Conservation (phyloP, 352 stramenopile genomes). For the Phytophthora pini region DNA sequence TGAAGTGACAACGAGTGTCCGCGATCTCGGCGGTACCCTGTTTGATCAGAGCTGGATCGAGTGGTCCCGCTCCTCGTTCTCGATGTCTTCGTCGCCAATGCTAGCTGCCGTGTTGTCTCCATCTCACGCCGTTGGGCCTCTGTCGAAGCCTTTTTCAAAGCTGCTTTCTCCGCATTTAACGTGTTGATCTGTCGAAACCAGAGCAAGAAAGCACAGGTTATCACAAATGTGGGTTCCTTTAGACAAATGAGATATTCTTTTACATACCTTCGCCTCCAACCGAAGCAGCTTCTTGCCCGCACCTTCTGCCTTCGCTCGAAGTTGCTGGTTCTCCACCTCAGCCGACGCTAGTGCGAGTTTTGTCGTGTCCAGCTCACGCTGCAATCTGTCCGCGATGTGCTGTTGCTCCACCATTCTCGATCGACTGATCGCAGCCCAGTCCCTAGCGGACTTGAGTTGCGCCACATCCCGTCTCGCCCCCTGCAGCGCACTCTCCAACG, state of each 20-base stretch:
- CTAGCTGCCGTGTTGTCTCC: slow-evolving; percentile 52
- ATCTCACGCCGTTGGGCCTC: slow-evolving; percentile 52
- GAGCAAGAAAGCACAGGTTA: not conserved
- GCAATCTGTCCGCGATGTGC: slow-evolving; percentile 29
- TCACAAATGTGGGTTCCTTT: not conserved
- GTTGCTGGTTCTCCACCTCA: slow-evolving; percentile 43
- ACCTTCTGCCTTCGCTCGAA: slow-evolving; percentile 33
- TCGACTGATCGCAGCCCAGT: slow-evolving; percentile 38
- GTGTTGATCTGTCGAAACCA: slow-evolving; percentile 52
- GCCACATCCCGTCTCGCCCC: slow-evolving; percentile 29
- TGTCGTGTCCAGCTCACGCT: slow-evolving; percentile 39
- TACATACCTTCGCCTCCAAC: slow-evolving; percentile 54
- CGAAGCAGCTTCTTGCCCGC: slow-evolving; percentile 50
- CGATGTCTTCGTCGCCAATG: slow-evolving; percentile 27
- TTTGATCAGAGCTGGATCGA: not conserved
- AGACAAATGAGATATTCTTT: not conserved
- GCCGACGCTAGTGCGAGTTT: slow-evolving; percentile 33
- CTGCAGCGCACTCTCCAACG: slow-evolving; percentile 38
- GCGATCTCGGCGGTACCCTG: not conserved
- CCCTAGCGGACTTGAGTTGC: slow-evolving; percentile 46
- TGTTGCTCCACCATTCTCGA: slow-evolving; percentile 44
- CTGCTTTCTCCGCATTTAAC: slow-evolving; percentile 48
- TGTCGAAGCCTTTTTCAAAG: slow-evolving; percentile 39
- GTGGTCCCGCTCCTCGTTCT: not conserved
- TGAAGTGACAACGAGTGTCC: not conserved